Base-by-base conservation (phyloP, 805 yeast species). In the Lipomyces lipofer region DNA sequence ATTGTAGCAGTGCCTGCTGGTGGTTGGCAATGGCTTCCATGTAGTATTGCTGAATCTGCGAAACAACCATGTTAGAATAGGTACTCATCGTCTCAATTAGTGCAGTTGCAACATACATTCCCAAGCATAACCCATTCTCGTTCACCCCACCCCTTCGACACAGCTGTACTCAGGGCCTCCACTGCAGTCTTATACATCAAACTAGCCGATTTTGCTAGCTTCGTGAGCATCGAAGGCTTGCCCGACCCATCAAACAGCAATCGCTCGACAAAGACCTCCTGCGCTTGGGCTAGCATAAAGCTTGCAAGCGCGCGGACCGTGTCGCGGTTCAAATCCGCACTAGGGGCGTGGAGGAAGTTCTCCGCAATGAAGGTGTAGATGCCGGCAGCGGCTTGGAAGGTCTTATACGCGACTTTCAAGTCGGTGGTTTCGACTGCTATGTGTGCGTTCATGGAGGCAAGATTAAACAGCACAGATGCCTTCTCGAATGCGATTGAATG, bases 311-410 rank as follows among this genome's bases (percentile, higher is more conserved):
- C 84, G 39, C 77, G 76, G 8, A 88, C 80, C 0, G 88, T 82
- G 21, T 84, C 81, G 30, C 85, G 86, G 56, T 78, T 75, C 47
- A 91, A 72, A 69, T 92, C 99, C 4, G 77, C 73, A 3, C 90
- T 81, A 0, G 98, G 97, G 0, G 97, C 92, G 70, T 91, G 94
- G 44, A 90, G 72, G 69, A 92, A 92, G 69, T 86, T 87, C 62
- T 86, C 92, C 42, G 84, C 77, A 24, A 91, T 74, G 62, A 80
- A 87, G 56, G 79, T 77, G 65, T 79, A 86, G 28, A 89, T 78
- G 1, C 97, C 95, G 3, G 94, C 85, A 1, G 96, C 82, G 54
- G 82, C 84, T 57, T 88, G 88, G 64, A 86, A 80, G 46, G 74
- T 69, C 36, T 78, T 79, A 57, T 84, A 76, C 0, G 89, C 75